These are phyloP conservation scores for Haberlea rhodopensis DNA, from an alignment of 257 asterid genomes.

Conservation along the genomic window DNA sequence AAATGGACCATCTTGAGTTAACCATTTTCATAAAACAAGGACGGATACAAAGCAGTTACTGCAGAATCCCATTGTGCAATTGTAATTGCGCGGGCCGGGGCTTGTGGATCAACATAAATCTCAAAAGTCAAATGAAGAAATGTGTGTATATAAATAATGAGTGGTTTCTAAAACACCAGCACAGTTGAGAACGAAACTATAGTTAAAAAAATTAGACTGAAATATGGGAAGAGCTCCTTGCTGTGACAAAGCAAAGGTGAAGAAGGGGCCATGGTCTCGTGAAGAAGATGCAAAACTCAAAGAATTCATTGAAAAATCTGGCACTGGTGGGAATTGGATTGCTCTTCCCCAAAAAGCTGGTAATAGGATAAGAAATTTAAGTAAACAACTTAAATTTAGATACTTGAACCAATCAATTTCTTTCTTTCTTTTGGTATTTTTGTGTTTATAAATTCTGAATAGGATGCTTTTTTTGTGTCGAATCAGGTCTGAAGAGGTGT, in stretches of 20 bases:
- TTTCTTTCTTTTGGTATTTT: no score
- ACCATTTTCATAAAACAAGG: no score
- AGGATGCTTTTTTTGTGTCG: constrained; percentile 5
- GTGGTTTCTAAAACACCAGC: neutral
- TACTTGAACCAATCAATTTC: no score
- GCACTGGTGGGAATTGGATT: constrained; percentile 86
- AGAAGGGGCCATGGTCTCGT: constrained; percentile 96
- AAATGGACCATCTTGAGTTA: no score
- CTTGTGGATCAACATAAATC: neutral
- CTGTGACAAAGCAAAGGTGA: constrained; percentile 88
- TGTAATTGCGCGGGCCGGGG: no score
- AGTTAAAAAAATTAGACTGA: constrained; percentile 24
- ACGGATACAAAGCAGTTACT: no score
- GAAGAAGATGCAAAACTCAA: constrained; percentile 90
- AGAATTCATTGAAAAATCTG: constrained; percentile 67
- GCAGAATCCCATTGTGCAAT: no score
- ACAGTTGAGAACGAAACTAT: neutral
- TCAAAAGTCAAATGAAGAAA: neutral
- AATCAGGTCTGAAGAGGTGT: constrained; percentile 74
- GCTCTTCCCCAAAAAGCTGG: constrained; percentile 91
- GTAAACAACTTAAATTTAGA: no score
- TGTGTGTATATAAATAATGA: neutral
- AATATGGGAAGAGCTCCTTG: constrained; percentile 96
- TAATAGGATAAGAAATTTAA: no score
- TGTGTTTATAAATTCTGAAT: constrained; percentile 10